A percentile compares a stretch with the other conserved stretches of the same genome.
phyloP scores from a whole-genome alignment of 306 rosid species.

The Notholithocarpus densiflorus region DNA sequence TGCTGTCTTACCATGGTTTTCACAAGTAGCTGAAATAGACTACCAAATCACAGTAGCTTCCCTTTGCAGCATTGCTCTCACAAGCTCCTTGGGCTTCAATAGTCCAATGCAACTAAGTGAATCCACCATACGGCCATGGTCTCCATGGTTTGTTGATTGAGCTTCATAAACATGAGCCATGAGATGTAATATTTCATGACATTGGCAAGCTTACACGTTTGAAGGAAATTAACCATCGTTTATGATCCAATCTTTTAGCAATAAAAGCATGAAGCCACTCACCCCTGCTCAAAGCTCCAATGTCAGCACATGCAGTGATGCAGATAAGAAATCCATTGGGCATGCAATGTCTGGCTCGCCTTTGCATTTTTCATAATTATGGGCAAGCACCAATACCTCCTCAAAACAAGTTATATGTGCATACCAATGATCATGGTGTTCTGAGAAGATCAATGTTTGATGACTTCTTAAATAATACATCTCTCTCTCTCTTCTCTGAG shows the following conservation, averaged over 20 bases:
- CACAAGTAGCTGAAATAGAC: too few species aligned
- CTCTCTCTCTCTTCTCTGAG: too few species aligned
- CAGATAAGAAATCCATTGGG: too few species aligned
- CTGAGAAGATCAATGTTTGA: background rate
- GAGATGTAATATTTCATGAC: background rate
- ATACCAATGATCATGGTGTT: background rate
- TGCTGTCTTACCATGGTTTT: background rate
- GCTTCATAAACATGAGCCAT: background rate
- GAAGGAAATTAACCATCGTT: background rate
- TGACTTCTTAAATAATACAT: background rate
- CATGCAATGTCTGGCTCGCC: too few species aligned
- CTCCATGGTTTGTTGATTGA: background rate
- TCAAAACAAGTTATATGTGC: background rate
- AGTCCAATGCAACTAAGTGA: background rate
- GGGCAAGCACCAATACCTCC: too few species aligned
- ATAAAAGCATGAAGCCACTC: background rate
- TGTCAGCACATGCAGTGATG: background rate
- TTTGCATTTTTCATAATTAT: too few species aligned
- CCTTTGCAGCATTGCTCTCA: background rate
- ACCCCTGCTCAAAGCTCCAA: background rate
- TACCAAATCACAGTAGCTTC: too few species aligned
- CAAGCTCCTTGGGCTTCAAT: background rate
- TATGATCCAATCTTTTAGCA: background rate
- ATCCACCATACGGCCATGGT: background rate
- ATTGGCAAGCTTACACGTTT: too few species aligned